Conservation (phyloP, 768 basidiomycete genomes). For the Nevesoporus exiguus region DNA sequence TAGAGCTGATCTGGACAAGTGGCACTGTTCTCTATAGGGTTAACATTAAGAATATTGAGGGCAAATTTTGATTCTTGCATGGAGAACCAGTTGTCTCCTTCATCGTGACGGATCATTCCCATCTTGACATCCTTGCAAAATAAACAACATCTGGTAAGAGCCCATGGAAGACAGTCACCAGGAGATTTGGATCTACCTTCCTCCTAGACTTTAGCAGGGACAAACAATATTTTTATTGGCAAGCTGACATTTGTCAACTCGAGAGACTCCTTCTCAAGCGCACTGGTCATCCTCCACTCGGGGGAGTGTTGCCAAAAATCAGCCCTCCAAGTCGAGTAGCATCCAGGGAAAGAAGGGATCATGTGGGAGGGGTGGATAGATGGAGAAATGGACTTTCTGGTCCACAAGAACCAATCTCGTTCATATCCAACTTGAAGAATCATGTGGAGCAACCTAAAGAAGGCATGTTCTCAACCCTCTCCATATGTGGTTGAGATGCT, state of each 20-base stretch:
- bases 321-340: not conserved
- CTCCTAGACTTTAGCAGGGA: not conserved
- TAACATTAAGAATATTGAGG: not conserved
- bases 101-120: not conserved
- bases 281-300: no score
- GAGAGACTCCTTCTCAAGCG: no score
- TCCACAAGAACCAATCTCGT: not conserved
- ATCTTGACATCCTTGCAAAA: not conserved
- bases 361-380: not conserved
- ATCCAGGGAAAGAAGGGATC: not conserved
- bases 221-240: not conserved
- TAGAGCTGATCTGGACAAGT: not conserved
- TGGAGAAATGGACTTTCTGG: not conserved
- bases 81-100: not conserved
- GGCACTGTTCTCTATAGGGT: not conserved
- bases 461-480: constrained; percentile 13
- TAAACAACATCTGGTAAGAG: not conserved
- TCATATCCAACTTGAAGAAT: not conserved
- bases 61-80: not conserved
- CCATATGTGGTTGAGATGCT: constrained; percentile 17
- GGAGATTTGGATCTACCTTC: not conserved
- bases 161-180: not conserved
- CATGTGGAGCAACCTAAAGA: constrained; percentile 7
- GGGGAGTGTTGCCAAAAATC: not conserved
- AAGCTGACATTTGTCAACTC: no score